Conservation (phyloP, 1,139 yeast genomes). For the Petasospora rhodanensis region DNA sequence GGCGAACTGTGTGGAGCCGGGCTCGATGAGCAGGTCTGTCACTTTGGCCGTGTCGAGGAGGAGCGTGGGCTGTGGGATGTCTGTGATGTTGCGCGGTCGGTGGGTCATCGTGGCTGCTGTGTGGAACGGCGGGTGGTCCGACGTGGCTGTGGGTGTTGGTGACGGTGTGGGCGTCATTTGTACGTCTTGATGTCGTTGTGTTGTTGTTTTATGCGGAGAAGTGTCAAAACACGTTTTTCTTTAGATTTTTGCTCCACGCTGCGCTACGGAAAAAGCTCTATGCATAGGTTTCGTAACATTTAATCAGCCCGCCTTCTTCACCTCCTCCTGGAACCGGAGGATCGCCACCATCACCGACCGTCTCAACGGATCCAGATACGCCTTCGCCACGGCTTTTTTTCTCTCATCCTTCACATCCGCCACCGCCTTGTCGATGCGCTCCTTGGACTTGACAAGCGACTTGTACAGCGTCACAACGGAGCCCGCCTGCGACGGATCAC, state of each 20-base stretch:
- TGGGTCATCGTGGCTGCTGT: too few species aligned
- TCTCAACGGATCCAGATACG: conserved; percentile 34
- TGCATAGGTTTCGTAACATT: too few species aligned
- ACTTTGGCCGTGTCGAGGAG: conserved; percentile 14
- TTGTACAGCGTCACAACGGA: conserved; percentile 42
- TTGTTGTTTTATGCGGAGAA: too few species aligned
- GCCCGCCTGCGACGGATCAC: conserved; percentile 47
- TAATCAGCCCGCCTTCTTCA: conserved; percentile 3
- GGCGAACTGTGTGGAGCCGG: conserved; percentile 16
- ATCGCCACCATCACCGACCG: conserved; percentile 37
- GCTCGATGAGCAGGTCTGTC: conserved; percentile 12
- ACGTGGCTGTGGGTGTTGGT: too few species aligned
- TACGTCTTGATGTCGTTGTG: too few species aligned
- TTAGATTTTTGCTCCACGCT: neutral
- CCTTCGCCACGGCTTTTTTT: conserved; percentile 25
- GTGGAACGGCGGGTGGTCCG: too few species aligned
- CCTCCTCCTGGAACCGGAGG: conserved; percentile 30
- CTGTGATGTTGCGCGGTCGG: conserved; percentile 8
- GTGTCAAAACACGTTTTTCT: too few species aligned
- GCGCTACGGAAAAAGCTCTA: too few species aligned
- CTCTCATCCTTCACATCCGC: conserved; percentile 26
- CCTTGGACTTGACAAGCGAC: conserved; percentile 43
- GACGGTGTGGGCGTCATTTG: too few species aligned
- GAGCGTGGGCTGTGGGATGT: conserved; percentile 14
- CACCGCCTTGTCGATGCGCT: conserved; percentile 37